Evolutionary conservation across 202 grass and related monocot species (phyloP), one percentile per base, ranked within the genome.

Genomic region (Tripidium arundinaceum): DNA sequence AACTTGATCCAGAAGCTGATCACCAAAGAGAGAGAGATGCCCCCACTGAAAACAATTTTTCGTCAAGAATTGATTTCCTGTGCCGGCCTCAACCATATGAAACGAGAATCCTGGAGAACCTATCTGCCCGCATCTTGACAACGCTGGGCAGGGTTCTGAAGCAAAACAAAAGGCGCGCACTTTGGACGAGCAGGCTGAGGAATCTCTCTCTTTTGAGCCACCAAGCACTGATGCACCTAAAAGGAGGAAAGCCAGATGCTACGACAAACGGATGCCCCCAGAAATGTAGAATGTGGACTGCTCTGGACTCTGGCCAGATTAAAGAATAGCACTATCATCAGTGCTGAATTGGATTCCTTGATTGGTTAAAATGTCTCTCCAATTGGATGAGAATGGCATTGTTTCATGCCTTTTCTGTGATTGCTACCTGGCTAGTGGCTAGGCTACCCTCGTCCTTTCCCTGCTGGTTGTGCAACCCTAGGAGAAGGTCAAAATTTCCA

Each of bases 311-410:
- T 50, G 42, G 5, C 80, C 78, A 68, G 8, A 58, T 58, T 58
- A 58, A 46, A 79, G 83, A 69, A 63, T 7, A 64, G 65, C 81
- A 70, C 68, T 72, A 66, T 77, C 25, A 61, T 61, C 31, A 72
- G 64, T 73, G 76, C 72, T 90, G 76, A 77, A 81, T 87, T 67
- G 66, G 88, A 87, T 84, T 87, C 84, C 58, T 42, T 84, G 68
- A 69, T 90, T 76, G 75, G 43, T 40, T 46, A 49, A 67, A 67
- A 60, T 38, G 62, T 41, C 10, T 68, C n/a, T 25, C 79, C 64
- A 55, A 40, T 70, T 40, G 79, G 55, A 86, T 3, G 18, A 65
- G 80, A 66, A 9, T 7, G 46, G 73, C 40, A 81, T 61, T 81
- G 77, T 43, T 81, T 54, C 49, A 29, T 86, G 54, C 62, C 72